Base-by-base conservation (phyloP, 2,329 filamentous ascomycete species). In the Penicillium capsulatum region DNA sequence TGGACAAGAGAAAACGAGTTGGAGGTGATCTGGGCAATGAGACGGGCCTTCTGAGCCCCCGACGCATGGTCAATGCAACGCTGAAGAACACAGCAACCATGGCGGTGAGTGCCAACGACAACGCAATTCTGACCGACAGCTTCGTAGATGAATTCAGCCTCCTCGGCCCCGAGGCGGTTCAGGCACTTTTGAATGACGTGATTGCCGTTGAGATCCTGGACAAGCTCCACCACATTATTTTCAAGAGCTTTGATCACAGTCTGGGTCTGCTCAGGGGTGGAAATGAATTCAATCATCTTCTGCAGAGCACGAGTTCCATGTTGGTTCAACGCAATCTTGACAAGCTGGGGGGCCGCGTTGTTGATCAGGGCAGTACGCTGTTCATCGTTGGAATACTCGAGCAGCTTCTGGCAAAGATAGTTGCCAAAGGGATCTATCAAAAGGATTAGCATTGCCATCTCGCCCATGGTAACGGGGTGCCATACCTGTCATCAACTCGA, bases 241-340 rank as follows among this genome's bases (percentile, higher is more conserved):
- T 83, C 79, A 35, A 98, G 77, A 10, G 92, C 87, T 38, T 84
- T 75, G 51, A 94, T 94, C 63, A 98, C 92, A 51, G 87, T 84
- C 54, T 85, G 76, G 35, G 91, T 85, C 68, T 98, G 92, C 58
- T 85, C 81, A 3, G 81, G 76, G 17, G 87, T 94, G 36, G 83
- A 86, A 58, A 98, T 86, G 63, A 87, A 94, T 68, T 98, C 92
- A 52, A 98, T 98, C 92, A 98, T 98, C 77, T 97, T 98, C 72
- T 98, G 92, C 43, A 98, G 72, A 48, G 92, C 92, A 38, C 92
- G 83, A 43, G 92, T 98, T 53, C 92, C 92, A 64, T 98, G 92
- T 70, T 96, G 91, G 68, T 98, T 97, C 44, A 97, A 73, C 17
- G 92, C 92, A 59, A 98, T 96, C 55, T 83, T 83, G 16, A 94